Conservation (phyloP, 2,329 filamentous ascomycete genomes). For the Macroventuria anomochaeta region DNA sequence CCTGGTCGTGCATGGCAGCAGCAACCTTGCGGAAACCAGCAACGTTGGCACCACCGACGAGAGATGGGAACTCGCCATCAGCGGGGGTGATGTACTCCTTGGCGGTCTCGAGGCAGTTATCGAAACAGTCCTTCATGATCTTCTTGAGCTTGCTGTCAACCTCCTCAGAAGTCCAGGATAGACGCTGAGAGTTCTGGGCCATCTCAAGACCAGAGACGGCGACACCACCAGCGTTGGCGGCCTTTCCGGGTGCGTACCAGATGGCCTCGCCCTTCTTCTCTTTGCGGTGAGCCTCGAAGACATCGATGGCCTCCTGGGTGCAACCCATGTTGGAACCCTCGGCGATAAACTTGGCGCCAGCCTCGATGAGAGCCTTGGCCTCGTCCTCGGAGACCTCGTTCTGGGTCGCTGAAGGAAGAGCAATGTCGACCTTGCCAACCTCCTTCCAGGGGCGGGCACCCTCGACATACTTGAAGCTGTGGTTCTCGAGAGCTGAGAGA, state of each 20-base stretch:
- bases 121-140: conserved; percentile 95
- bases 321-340: conserved; percentile 99
- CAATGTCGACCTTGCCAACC: conserved; percentile 87
- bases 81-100: conserved; percentile 81
- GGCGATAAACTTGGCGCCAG: conserved; percentile 83
- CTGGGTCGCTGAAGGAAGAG: conserved; percentile 91
- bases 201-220: conserved; percentile 98
- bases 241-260: conserved; percentile 97
- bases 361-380: conserved; percentile 78
- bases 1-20: conserved; percentile 92
- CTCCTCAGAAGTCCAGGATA: conserved; percentile 86
- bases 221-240: conserved; percentile 95
- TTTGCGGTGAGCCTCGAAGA: conserved; percentile 81
- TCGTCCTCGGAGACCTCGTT: conserved; percentile 96
- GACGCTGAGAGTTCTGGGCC: conserved; percentile 92
- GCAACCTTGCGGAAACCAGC: conserved; percentile 97
- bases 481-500: conserved; percentile 73
- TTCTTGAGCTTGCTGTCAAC: conserved; percentile 88
- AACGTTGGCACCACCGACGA: conserved; percentile 96
- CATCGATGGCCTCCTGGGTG: conserved; percentile 91
- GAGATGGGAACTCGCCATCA: conserved; percentile 84
- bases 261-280: conserved; percentile 73
- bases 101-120: conserved; percentile 85
- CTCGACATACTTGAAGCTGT: conserved; percentile 83
- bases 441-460: conserved; percentile 91